These are phyloP conservation scores for Mangifera indica DNA, from an alignment of 345 rosid genomes.

Conservation along the genomic window DNA sequence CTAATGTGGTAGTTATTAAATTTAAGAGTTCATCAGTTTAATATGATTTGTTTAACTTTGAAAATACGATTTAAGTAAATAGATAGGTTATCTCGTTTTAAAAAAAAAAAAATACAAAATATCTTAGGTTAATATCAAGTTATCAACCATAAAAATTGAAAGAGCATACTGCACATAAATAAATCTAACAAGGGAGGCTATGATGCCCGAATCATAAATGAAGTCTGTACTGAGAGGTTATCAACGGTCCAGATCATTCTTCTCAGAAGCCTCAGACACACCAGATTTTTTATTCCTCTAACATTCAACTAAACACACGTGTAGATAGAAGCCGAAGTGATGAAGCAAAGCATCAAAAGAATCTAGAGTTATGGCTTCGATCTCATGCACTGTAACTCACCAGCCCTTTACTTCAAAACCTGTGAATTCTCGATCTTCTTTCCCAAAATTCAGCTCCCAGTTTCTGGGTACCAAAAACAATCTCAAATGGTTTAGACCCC, in stretches of 20 bases:
- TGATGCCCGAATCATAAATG: no score
- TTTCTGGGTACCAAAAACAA: slow-evolving; percentile 52
- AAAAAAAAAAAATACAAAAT: no score
- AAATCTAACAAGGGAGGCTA: no score
- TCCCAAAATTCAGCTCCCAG: slow-evolving; percentile 37
- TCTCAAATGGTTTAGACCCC: slow-evolving; percentile 34
- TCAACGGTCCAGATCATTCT: neutral
- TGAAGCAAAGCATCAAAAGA: neutral
- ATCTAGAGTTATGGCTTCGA: slow-evolving; percentile 41
- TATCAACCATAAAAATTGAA: no score
- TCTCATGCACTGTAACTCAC: slow-evolving; percentile 40
- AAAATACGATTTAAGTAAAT: no score
- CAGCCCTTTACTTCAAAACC: slow-evolving; percentile 32
- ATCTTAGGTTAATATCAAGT: no score
- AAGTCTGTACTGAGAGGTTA: no score
- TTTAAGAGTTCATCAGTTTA: no score
- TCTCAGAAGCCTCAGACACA: neutral
- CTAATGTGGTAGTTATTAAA: no score
- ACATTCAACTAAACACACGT: neutral
- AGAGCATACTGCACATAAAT: no score
- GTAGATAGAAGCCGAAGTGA: slow-evolving; percentile 18
- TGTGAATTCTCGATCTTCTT: slow-evolving; percentile 29
- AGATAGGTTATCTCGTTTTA: no score
- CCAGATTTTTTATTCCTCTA: neutral
- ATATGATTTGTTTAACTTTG: no score